Evolutionary conservation across 331 rosid genomes (phyloP).

Genomic region (Dryas integrifolia): DNA sequence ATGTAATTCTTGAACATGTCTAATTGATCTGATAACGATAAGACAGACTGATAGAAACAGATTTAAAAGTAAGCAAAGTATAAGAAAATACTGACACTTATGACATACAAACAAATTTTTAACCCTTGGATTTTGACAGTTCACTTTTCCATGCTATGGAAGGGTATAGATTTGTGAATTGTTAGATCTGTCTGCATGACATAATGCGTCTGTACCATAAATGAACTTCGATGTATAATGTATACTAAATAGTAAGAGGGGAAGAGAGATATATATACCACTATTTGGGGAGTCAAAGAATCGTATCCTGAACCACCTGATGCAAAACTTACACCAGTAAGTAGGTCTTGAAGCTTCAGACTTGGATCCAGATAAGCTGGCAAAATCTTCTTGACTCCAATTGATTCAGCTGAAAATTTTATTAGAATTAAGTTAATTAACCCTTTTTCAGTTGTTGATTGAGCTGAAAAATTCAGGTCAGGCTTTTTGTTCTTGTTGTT

Average conservation of each 20-base stretch:
- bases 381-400: slow-evolving; percentile 56
- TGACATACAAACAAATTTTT: too few species aligned
- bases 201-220: too few species aligned
- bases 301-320: slow-evolving; percentile 72
- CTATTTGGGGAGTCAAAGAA: slow-evolving; percentile 57
- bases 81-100: too few species aligned
- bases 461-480: background rate
- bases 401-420: slow-evolving; percentile 44
- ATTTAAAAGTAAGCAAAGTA: slow-evolving; percentile 2
- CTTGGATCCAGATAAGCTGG: slow-evolving; percentile 62
- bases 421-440: background rate
- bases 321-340: slow-evolving; percentile 71
- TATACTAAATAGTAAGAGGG: background rate
- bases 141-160: too few species aligned
- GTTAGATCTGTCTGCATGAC: too few species aligned
- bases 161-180: too few species aligned
- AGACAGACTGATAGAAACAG: slow-evolving; percentile 42
- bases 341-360: slow-evolving; percentile 49
- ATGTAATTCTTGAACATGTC: slow-evolving; percentile 49
- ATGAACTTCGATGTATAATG: too few species aligned
- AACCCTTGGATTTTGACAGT: too few species aligned
- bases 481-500: background rate
- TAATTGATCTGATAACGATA: slow-evolving; percentile 53
- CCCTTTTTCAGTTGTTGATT: background rate
- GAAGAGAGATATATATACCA: slow-evolving; percentile 23